phyloP scores from a whole-genome alignment of 106 monocot genomes.

The Narthecium ossifragum region DNA sequence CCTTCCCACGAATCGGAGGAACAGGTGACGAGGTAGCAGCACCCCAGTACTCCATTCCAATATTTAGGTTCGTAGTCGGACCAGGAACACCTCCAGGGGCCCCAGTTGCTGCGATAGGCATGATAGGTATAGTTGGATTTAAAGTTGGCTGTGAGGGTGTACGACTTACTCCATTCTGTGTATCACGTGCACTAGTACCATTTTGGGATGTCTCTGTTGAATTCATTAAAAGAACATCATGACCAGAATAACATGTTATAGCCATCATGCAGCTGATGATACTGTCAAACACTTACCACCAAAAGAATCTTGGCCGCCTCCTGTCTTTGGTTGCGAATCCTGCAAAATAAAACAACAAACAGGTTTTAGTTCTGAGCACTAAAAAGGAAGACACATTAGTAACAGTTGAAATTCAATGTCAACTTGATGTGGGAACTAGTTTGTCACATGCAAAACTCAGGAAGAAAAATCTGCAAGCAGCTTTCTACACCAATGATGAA shows the following conservation, averaged over 20 bases:
- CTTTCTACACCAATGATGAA: neutral
- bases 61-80: constrained; percentile 74
- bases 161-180: constrained; percentile 50
- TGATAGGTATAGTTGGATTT: constrained; percentile 40
- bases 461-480: neutral
- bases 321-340: constrained; percentile 69
- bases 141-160: constrained; percentile 26
- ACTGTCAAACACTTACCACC: constrained; percentile 35
- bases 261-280: too few species aligned
- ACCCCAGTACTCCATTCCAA: constrained; percentile 82
- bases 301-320: constrained; percentile 39
- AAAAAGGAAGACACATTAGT: neutral
- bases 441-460: neutral
- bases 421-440: too few species aligned
- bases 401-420: too few species aligned
- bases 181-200: constrained; percentile 27
- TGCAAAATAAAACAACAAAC: constrained; percentile 15
- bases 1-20: constrained; percentile 41
- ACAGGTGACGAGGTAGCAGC: constrained; percentile 29
- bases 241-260: too few species aligned
- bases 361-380: neutral
- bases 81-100: constrained; percentile 26
- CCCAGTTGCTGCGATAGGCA: constrained; percentile 31
- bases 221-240: too few species aligned
- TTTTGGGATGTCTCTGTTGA: constrained; percentile 37